phyloP scores from a whole-genome alignment of 2,329 filamentous ascomycete genomes.

The Rosellinia necatrix region DNA sequence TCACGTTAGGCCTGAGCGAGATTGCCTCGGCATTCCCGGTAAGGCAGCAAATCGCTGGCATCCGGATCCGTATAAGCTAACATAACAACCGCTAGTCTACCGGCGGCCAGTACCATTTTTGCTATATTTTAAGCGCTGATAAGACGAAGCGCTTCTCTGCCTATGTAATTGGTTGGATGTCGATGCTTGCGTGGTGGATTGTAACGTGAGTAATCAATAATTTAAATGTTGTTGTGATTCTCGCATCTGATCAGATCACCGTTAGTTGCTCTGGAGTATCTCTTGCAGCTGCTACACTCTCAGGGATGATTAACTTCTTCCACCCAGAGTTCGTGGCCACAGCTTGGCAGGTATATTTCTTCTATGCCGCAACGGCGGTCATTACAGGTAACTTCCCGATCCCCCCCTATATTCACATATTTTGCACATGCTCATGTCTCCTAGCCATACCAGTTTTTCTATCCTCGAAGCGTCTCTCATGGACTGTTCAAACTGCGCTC shows the following conservation, averaged over 20 bases:
- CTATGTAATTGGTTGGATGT: constrained; percentile 4
- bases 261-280: background rate
- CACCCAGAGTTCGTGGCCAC: background rate
- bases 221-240: background rate
- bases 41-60: background rate
- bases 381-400: background rate
- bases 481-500: background rate
- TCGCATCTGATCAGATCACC: background rate
- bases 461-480: background rate
- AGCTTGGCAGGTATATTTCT: background rate
- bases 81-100: background rate
- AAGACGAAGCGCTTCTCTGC: background rate
- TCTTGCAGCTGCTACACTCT: background rate
- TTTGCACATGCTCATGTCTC: background rate
- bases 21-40: constrained; percentile 5
- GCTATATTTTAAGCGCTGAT: background rate
- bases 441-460: background rate
- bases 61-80: background rate
- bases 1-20: background rate
- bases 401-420: background rate
- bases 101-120: constrained; percentile 7
- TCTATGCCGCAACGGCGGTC: background rate
- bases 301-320: background rate
- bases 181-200: background rate
- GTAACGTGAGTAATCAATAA: constrained; percentile 2